Evolutionary conservation across 164 flowering plant species (phyloP), one percentile per base, ranked within the genome.

Genomic region (Hamamelis virginiana): DNA sequence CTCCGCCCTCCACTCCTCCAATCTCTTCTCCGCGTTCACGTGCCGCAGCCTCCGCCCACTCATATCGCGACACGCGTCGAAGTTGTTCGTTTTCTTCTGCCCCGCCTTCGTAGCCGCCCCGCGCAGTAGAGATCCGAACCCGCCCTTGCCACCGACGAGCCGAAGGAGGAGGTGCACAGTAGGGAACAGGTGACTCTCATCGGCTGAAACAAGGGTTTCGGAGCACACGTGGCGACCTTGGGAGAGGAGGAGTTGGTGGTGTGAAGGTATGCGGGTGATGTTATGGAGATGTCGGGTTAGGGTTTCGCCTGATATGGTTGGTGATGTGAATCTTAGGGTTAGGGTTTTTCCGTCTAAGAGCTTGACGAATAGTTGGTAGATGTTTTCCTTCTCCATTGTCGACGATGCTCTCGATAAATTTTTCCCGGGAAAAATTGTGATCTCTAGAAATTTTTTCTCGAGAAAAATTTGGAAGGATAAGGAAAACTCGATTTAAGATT

Each of bases 101-200:
- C 99, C 98, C 6, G 97, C 97, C 74, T 95, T 96, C 11, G 99
- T 90, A 26, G 90, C 99, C 10, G 98, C 97, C 1, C 98, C 99
- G 10, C 98, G 82, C 18, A 96, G 84, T 13, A 96, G 89, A 1
- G 98, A 96, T 1, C 99, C 99, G 61, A 96, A 96, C 44, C 99
- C 99, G 0, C 98, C 98, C 79, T 96, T 96, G 16, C 97, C 99
- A 4, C 99, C 99, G 16, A 64, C 76, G 45, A 92, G 86, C 13
- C 90, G 84, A 56, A 76, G 74, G 18, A 78, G 72, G 50, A 87
- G 81, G 55, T 75, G 51, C 25, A 86, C 66, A 11, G 91, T 81
- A 14, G 82, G 80, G 72, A 80, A 78, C 19, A 63, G 65, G 8
- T 23, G 69, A 22, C 59, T 64, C 50, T 63, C 69, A 0, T 27